Base-by-base conservation (phyloP, 495 filamentous ascomycete genomes). In the Penicillium malachiteum region DNA sequence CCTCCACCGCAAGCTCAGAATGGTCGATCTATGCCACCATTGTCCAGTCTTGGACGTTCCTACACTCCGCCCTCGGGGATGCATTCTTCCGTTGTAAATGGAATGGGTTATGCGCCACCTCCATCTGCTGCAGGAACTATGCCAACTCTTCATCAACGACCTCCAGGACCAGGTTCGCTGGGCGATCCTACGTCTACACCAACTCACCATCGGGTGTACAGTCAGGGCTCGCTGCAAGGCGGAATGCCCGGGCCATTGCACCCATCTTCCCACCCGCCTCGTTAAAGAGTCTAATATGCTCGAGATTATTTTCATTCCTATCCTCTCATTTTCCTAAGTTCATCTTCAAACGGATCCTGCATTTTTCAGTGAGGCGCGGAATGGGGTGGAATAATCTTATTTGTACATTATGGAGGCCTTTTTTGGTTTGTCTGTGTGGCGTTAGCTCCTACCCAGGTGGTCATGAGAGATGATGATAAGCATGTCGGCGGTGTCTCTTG, bases 181-280 rank as follows among this genome's bases (percentile, higher is more conserved):
- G 56, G 50, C 14, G 70, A 70, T 4, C 51, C 60, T 41, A 47
- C 59, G 4, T 60, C 64, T 18, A 54, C 60, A 6, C 58, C 69
- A 0, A 63, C 59, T 5, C 75, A 78, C 52, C 71, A 78, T 55
- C 69, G 74, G 6, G 74, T 72, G 13, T 77, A 76, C 56, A 78
- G 75, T 39, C 74, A 77, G 52, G 68, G 74, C 9, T 71, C 71
- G 5, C 59, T 62, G 52, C 52, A 64, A 18, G 65, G 69, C 10
- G 62, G 61, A 14, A 48, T 68, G 32, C 67, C 69, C 6, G 68
- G 69, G 0, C 38, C 59, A 49, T 50, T 72, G 50, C 61, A 60
- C 37, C 67, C 66, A 1, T 56, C 63, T 17, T 68, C 71, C 17
- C 69, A 73, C 37, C 65, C 64, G 3, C 66, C 70, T 55, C 72